Base-by-base conservation (phyloP, 805 yeast species). In the Nakazawaea sp. region DNA sequence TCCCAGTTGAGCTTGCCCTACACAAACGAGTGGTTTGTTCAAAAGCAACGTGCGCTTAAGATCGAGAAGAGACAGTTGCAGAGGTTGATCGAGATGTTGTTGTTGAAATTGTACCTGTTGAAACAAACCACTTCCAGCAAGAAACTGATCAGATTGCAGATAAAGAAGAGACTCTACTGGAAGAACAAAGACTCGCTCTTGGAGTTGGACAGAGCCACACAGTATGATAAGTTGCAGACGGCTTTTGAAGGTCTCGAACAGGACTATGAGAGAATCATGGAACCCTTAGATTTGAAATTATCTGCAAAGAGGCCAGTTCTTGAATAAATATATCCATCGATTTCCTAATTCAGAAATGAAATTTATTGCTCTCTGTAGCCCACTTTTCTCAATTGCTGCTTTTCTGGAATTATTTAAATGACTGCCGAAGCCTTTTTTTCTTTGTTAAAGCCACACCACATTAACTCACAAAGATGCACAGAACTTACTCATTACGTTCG, bases 401-500 rank as follows among this genome's bases (percentile, higher is more conserved):
- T n/a, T n/a, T n/a, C n/a, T n/a, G n/a, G n/a, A n/a, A n/a, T n/a
- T n/a, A n/a, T n/a, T n/a, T n/a, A 21, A 21, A 21, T 21, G 7
- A 10, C 10, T 21, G 24, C 24, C 10, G 24, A 9, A 6, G 29
- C 10, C 7, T 21, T 21, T 21, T 21, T 21, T 21, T 21, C 10
- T 7, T 8, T 10, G 24, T 21, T 21, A n/a, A 15, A 23, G 12
- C 13, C 17, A 20, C 2, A 6, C 12, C 10, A 21, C 7, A 21
- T 7, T 21, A 21, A 21, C 10, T 10, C 13, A 29, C 16, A n/a
- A 28, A 16, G 15, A 92, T 92, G 98, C 97, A 90, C 75, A 84
- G 97, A 81, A 90, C 98, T 35, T 92, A 92, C 68, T 90, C 98
- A 25, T 73, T 90, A 66, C 88, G 98, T 77, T 80, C 88, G 52